These are phyloP conservation scores for Starmerella bombi DNA, from an alignment of 805 yeast genomes.

Conservation along the genomic window DNA sequence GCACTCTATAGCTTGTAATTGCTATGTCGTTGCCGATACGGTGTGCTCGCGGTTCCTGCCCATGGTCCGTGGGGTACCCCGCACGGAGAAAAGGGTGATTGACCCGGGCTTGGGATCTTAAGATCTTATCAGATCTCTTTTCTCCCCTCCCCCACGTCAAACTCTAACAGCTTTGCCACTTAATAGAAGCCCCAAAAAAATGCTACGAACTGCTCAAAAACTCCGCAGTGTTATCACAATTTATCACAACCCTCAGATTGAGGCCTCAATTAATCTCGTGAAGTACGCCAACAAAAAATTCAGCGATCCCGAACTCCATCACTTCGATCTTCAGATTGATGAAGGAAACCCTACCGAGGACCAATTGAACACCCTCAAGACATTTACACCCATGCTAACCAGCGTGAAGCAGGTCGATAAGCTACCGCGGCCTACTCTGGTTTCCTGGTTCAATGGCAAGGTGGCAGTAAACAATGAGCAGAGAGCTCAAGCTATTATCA, in stretches of 20 bases:
- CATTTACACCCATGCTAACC: conserved; percentile 13
- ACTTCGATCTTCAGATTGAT: conserved; percentile 25
- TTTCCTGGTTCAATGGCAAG: conserved; percentile 49
- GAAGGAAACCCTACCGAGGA: conserved; percentile 25
- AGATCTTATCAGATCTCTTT: too few relatives aligned
- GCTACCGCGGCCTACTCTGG: conserved; percentile 37
- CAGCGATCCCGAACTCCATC: conserved; percentile 17
- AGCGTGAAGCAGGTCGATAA: conserved; percentile 14
- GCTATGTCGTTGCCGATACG: too few relatives aligned
- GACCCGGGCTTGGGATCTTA: too few relatives aligned
- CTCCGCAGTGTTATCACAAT: conserved; percentile 24
- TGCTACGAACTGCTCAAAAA: conserved; percentile 25
- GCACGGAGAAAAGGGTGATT: too few relatives aligned
- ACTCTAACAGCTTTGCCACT: too few relatives aligned
- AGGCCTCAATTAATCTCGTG: conserved; percentile 17
- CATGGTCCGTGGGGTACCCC: too few relatives aligned
- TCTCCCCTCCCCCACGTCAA: too few relatives aligned
- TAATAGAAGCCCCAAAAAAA: too few relatives aligned
- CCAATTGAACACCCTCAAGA: conserved; percentile 20
- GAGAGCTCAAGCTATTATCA: conserved; percentile 34
- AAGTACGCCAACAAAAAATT: conserved; percentile 14
- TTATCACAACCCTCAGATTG: conserved; percentile 24
- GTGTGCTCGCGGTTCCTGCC: too few relatives aligned
- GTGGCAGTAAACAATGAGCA: conserved; percentile 39
- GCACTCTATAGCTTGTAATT: too few relatives aligned